Evolutionary conservation across 306 rosid genomes (phyloP), one percentile per base, ranked within the genome.

Genomic region (Ceratonia siliqua): DNA sequence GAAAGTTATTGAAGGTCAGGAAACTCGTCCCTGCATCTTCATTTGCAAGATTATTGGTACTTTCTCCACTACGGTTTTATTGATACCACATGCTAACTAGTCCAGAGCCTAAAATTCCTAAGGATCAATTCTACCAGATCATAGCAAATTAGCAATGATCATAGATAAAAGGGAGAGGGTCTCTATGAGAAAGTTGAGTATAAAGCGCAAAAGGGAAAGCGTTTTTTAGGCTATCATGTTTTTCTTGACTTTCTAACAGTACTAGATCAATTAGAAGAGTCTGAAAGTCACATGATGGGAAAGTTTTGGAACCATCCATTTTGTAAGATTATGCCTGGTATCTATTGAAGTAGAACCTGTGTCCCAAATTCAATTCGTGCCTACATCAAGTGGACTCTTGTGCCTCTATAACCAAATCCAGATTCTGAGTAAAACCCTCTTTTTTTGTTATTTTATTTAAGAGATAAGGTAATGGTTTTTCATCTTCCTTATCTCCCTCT

Each of bases 401-500:
- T 49, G 35, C 6, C 8, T 5, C 30, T 67, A 73, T 50, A 35
- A 52, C 72, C 65, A 36, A 57, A 64, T 62, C 39, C 6, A 46
- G 68, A 57, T 38, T 17, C 20, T 30, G 70, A 42, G 59, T 12
- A 33, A 54, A 80, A 46, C 62, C 77, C 55, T 14, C 14, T 39
- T 39, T 70, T 79, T 42, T 33, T 20, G 59, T 62, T 67, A 2
- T 74, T 36, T 62, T 56, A 68, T 59, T 13, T 27, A 54, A 64
- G 13, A 30, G 48, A 33, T 30, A 22, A 8, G 86, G 79, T 74
- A 56, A 67, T 71, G 88, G 75, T 84, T 81, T 75, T 70, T 79
- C 74, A 77, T 82, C 78, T 59, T 74, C 69, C 82, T 75, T 46
- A 85, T 75, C 86, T 53, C 38, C 86, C 85, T 82, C 88, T 85